These are phyloP conservation scores for Coniosporium tulheliwenetii DNA, from an alignment of 2,329 filamentous ascomycete genomes.

Conservation along the genomic window DNA sequence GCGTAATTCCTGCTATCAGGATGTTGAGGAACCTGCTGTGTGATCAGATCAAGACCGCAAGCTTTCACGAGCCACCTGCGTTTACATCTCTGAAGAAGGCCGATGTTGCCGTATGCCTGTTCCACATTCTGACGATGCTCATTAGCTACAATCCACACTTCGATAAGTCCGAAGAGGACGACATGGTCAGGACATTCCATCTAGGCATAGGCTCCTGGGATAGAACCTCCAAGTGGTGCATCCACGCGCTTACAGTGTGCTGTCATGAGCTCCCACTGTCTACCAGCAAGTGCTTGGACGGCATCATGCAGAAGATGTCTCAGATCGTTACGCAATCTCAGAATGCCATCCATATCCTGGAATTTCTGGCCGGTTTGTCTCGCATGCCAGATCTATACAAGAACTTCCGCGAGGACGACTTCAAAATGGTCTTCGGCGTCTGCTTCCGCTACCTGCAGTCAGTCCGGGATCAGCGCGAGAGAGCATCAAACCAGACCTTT, in stretches of 20 bases:
- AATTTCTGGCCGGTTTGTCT: slow-evolving; percentile 83
- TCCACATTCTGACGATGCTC: slow-evolving; percentile 73
- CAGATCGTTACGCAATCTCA: slow-evolving; percentile 89
- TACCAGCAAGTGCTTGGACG: slow-evolving; percentile 70
- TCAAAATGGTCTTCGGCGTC: slow-evolving; percentile 85
- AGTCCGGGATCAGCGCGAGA: slow-evolving; percentile 48
- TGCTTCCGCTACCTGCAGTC: slow-evolving; percentile 89
- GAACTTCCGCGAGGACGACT: slow-evolving; percentile 83
- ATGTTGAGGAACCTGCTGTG: slow-evolving; percentile 63
- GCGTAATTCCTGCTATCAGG: slow-evolving; percentile 58
- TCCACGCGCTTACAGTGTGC: slow-evolving; percentile 87
- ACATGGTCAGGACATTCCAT: slow-evolving; percentile 75
- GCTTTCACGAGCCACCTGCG: slow-evolving; percentile 66
- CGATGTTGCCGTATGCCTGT: slow-evolving; percentile 78
- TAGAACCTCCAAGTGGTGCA: slow-evolving; percentile 77
- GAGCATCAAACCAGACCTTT: slow-evolving; percentile 12
- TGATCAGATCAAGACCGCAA: slow-evolving; percentile 63
- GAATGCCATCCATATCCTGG: slow-evolving; percentile 85
- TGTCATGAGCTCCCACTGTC: slow-evolving; percentile 86
- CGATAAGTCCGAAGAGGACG: slow-evolving; percentile 71
- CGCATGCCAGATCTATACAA: slow-evolving; percentile 71
- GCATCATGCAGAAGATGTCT: slow-evolving; percentile 82
- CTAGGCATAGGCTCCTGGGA: slow-evolving; percentile 74
- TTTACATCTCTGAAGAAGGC: slow-evolving; percentile 70
- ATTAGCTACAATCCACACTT: slow-evolving; percentile 83